Conservation (phyloP, 805 yeast genomes). For the Ogataea polymorpha region DNA sequence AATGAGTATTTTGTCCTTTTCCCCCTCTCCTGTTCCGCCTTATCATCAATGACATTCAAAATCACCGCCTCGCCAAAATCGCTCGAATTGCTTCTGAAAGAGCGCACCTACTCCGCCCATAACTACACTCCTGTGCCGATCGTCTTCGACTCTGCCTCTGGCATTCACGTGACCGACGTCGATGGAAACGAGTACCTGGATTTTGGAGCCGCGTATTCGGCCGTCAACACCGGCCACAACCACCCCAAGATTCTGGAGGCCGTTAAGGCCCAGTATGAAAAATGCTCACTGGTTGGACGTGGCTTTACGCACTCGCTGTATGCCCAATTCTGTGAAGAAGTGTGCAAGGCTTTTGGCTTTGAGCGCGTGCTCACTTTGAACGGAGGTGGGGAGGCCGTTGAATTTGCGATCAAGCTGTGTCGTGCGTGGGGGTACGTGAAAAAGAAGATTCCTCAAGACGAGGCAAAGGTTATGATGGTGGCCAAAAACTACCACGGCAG, state of each 20-base stretch:
- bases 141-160: slow-evolving; percentile 23
- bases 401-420: slow-evolving; percentile 38
- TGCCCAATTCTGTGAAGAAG: slow-evolving; percentile 24
- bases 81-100: slow-evolving; percentile 14
- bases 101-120: slow-evolving; percentile 26
- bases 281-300: slow-evolving; percentile 31
- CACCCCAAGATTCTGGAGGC: slow-evolving; percentile 31
- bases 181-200: slow-evolving; percentile 28
- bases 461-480: slow-evolving; percentile 33
- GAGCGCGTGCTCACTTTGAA: slow-evolving; percentile 32
- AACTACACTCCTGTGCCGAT: slow-evolving; percentile 31
- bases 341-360: slow-evolving; percentile 28
- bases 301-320: slow-evolving; percentile 26
- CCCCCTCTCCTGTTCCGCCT: background rate
- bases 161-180: slow-evolving; percentile 24
- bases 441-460: slow-evolving; percentile 25
- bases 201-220: slow-evolving; percentile 29
- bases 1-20: too few species aligned
- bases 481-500: slow-evolving; percentile 39
- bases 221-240: slow-evolving; percentile 30
- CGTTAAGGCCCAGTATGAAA: slow-evolving; percentile 29
- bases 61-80: slow-evolving; percentile 20
- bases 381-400: slow-evolving; percentile 37
- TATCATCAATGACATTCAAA: slow-evolving; percentile 12
- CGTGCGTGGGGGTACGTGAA: slow-evolving; percentile 32